Evolutionary conservation across 768 basidiomycete species (phyloP), one percentile per base, ranked within the genome.

Genomic region (Lanmaoa pseudosensibilis): DNA sequence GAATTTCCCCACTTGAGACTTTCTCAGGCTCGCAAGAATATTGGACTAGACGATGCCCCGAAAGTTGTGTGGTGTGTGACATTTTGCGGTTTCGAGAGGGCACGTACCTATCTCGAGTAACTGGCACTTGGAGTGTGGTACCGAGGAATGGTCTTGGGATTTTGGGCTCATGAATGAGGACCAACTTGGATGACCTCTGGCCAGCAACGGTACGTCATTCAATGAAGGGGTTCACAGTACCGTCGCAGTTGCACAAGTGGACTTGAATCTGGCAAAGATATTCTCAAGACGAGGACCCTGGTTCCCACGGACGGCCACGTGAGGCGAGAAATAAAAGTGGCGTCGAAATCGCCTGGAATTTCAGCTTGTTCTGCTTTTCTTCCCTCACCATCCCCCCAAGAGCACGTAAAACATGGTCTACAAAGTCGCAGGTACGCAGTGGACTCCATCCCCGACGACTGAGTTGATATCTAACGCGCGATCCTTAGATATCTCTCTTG

Each of bases 401-500:
- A 60, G 51, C 55, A 55, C 54, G 18, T 30, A 56, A 46, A 73
- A 57, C 38, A 92, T 92, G 90, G 83, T 85, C 65, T 94, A 81
- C 90, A 94, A 96, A 76, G 93, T 96, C 66, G 86, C 93, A 75
- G 91, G 91, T 90, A 69, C 58, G 78, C 1, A 23, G 10, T 52
- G 18, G 21, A 12, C 2, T 41, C 23, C 9, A 16, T 52, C 12
- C 0, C 2, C 13, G 10, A 23, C 25, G 38, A 37, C 7, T 0
- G 5, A 34, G 25, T 40, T 27, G 36, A 23, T 33, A 53, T 51
- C 55, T 59, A n/a, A 57, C 60, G 0, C 30, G 27, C 34, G 33
- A 16, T 39, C 40, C 34, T 52, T 44, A 92, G 94, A 94, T 72
- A 80, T 96, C 69, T 98, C 95, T 68, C 92, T 99, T 72, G 97